A percentile compares a stretch with the other conserved stretches of the same genome.
These are phyloP conservation scores for Cryptosporidium canis DNA, from an alignment of 169 alveolate genomes.

Conservation along the genomic window DNA sequence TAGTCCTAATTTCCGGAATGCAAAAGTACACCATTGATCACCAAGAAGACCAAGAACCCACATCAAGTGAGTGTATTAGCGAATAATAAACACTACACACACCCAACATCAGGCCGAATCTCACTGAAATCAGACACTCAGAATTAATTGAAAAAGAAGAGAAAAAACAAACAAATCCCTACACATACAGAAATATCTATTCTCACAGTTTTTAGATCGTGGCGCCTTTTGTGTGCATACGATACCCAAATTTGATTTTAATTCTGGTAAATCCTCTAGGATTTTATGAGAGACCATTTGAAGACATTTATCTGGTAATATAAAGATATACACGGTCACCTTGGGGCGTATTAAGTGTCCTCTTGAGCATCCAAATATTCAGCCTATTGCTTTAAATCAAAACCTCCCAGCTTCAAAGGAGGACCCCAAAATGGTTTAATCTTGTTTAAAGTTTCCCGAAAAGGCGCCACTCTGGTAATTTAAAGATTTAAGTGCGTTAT, in stretches of 20 bases:
- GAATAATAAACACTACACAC: too few relatives aligned
- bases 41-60: background rate
- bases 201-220: background rate
- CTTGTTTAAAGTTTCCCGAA: background rate
- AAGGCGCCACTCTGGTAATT: slow-evolving; percentile 55
- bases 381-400: background rate
- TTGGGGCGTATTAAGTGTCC: too few relatives aligned
- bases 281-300: too few relatives aligned
- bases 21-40: background rate
- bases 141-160: background rate
- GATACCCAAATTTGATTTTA: background rate
- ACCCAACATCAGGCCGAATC: background rate
- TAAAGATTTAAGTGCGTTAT: slow-evolving; percentile 69
- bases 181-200: too few relatives aligned
- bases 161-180: background rate
- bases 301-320: too few relatives aligned
- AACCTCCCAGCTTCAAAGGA: background rate
- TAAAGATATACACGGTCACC: too few relatives aligned
- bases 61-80: background rate
- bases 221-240: background rate
- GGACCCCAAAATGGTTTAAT: background rate
- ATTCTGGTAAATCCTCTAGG: too few relatives aligned
- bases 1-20: background rate
- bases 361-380: too few relatives aligned
- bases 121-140: background rate